These are phyloP conservation scores for Alternaria atra DNA, from an alignment of 2,329 filamentous ascomycete genomes.

Conservation along the genomic window DNA sequence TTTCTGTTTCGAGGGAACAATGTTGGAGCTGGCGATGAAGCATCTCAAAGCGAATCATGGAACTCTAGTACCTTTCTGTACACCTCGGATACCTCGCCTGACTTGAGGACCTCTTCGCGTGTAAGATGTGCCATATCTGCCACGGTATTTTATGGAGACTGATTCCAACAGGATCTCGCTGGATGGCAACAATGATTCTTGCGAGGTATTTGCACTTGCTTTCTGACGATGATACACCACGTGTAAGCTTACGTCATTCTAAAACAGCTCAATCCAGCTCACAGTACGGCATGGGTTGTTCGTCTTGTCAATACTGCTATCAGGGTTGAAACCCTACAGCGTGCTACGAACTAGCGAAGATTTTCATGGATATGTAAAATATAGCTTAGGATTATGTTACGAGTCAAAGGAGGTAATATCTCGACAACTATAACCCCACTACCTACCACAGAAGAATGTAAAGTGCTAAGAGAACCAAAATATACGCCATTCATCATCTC, in stretches of 20 bases:
- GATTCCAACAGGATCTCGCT: no score
- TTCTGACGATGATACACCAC: background rate
- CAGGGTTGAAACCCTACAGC: background rate
- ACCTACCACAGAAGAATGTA: background rate
- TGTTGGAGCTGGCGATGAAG: background rate
- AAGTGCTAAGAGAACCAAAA: background rate
- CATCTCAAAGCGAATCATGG: background rate
- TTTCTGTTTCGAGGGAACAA: background rate
- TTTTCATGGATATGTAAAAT: background rate
- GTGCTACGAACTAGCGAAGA: background rate
- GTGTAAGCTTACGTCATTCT: background rate
- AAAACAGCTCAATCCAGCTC: background rate
- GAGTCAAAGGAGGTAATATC: background rate
- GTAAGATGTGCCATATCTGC: slow-evolving; percentile 39
- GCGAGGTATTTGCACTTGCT: background rate
- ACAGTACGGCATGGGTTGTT: background rate
- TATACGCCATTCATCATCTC: background rate
- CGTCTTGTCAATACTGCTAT: no score
- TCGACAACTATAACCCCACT: background rate
- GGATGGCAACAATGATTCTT: no score
- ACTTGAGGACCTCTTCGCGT: slow-evolving; percentile 34
- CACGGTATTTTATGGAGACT: no score
- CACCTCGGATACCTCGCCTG: slow-evolving; percentile 26
- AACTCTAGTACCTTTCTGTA: slow-evolving; percentile 30
- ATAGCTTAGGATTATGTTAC: background rate